A percentile compares a stretch with the other conserved stretches of the same genome.
Conservation (phyloP, 441 rosid genomes). For the Jatropha podagrica region DNA sequence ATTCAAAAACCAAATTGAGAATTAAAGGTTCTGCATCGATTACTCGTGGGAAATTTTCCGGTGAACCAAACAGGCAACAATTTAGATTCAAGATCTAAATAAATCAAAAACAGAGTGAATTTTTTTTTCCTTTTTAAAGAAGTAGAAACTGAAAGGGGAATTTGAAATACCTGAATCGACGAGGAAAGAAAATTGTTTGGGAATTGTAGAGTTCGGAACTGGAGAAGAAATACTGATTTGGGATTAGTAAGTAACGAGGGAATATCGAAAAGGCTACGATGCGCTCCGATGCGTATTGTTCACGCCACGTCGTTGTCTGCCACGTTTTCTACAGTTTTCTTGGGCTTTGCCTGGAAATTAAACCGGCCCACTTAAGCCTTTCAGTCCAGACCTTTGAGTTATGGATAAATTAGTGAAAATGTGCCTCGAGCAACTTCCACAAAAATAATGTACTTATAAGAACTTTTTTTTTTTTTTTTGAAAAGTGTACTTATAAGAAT, state of each 20-base stretch:
- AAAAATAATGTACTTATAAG: no score
- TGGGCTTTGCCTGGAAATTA: not conserved
- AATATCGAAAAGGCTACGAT: slow-evolving; percentile 11
- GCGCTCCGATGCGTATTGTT: slow-evolving; percentile 17
- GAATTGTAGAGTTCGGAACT: not conserved
- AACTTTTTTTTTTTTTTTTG: no score
- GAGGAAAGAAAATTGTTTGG: not conserved
- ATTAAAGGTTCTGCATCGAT: not conserved
- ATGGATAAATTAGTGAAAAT: no score
- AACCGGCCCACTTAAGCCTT: not conserved
- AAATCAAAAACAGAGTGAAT: not conserved
- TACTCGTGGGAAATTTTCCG: not conserved
- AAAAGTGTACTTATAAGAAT: no score
- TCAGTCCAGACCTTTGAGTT: no score
- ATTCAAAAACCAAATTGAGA: not conserved
- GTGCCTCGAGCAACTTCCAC: no score
- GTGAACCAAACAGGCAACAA: not conserved
- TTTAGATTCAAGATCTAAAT: not conserved
- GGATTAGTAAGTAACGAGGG: not conserved
- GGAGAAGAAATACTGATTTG: not conserved
- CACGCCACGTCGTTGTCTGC: slow-evolving; percentile 25
- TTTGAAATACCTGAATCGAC: not conserved
- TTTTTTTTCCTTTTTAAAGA: no score
- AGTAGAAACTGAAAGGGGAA: not conserved
- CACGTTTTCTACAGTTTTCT: not conserved